Conservation (phyloP, 345 rosid genomes). For the Heritiera fomes region DNA sequence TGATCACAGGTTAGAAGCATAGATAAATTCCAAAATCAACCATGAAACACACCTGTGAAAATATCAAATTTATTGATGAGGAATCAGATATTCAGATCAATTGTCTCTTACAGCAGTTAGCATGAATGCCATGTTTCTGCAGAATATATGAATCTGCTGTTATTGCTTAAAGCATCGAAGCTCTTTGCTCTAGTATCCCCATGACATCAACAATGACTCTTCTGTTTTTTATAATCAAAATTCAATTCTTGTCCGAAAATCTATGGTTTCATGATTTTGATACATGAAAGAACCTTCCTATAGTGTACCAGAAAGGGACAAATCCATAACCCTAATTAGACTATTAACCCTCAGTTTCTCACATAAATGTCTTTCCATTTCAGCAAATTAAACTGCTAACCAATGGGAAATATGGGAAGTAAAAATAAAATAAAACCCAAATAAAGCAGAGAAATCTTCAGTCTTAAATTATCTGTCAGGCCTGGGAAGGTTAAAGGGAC, state of each 20-base stretch:
- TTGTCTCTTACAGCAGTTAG: not conserved
- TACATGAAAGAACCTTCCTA: not conserved
- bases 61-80: not conserved
- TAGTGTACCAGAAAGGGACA: not conserved
- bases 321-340: not conserved
- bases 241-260: too few relatives aligned
- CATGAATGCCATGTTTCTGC: not conserved
- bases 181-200: slow-evolving; percentile 1
- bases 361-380: slow-evolving; percentile 18
- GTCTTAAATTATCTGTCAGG: slow-evolving; percentile 8
- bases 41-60: not conserved
- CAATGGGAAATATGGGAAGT: slow-evolving; percentile 20
- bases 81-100: not conserved
- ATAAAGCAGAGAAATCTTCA: slow-evolving; percentile 26
- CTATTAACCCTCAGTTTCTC: slow-evolving; percentile 17
- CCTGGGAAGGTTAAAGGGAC: slow-evolving; percentile 23
- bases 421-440: slow-evolving; percentile 6
- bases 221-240: too few relatives aligned
- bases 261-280: not conserved
- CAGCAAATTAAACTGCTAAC: slow-evolving; percentile 25
- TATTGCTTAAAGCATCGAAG: not conserved
- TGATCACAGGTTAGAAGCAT: not conserved
- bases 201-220: not conserved
- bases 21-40: slow-evolving; percentile 1
- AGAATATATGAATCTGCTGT: slow-evolving; percentile 9